phyloP scores from a whole-genome alignment of 306 rosid genomes.

The Betula pendula region DNA sequence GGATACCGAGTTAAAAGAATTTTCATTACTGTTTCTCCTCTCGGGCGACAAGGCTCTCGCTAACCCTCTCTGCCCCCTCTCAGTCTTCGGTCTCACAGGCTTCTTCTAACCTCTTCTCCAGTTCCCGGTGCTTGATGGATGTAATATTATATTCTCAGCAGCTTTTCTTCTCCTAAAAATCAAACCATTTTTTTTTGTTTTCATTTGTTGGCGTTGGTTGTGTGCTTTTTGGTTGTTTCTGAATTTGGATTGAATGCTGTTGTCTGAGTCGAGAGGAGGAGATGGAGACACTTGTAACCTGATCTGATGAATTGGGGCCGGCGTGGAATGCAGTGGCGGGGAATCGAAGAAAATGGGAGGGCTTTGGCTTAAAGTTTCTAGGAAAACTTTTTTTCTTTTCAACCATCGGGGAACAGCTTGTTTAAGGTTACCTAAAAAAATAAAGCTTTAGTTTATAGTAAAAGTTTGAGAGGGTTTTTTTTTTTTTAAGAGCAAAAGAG shows the following conservation, averaged over 20 bases:
- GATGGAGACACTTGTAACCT: slow-evolving; percentile 54
- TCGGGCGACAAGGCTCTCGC: slow-evolving; percentile 52
- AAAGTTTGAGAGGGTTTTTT: too few relatives aligned
- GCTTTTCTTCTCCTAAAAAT: slow-evolving; percentile 51
- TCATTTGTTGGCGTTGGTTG: slow-evolving; percentile 23
- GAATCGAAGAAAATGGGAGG: too few relatives aligned
- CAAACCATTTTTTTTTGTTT: slow-evolving; percentile 22
- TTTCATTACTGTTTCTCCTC: slow-evolving; percentile 27
- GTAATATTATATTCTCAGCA: slow-evolving; percentile 40
- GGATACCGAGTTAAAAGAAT: too few relatives aligned
- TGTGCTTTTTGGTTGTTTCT: slow-evolving; percentile 33
- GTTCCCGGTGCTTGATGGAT: slow-evolving; percentile 36
- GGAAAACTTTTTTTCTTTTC: too few relatives aligned
- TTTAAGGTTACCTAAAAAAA: too few relatives aligned
- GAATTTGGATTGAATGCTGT: slow-evolving; percentile 47
- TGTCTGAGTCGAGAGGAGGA: slow-evolving; percentile 28
- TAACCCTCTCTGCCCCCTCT: slow-evolving; percentile 65
- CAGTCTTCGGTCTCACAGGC: slow-evolving; percentile 81
- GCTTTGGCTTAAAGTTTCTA: too few relatives aligned
- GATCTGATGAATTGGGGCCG: too few relatives aligned
- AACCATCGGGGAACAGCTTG: too few relatives aligned
- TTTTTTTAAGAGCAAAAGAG: too few relatives aligned
- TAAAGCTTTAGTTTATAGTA: too few relatives aligned
- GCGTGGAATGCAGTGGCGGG: too few relatives aligned
- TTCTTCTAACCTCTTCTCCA: slow-evolving; percentile 72